Evolutionary conservation across 2,329 filamentous ascomycete genomes (phyloP).

Genomic region (Nigrospora osmanthi): DNA sequence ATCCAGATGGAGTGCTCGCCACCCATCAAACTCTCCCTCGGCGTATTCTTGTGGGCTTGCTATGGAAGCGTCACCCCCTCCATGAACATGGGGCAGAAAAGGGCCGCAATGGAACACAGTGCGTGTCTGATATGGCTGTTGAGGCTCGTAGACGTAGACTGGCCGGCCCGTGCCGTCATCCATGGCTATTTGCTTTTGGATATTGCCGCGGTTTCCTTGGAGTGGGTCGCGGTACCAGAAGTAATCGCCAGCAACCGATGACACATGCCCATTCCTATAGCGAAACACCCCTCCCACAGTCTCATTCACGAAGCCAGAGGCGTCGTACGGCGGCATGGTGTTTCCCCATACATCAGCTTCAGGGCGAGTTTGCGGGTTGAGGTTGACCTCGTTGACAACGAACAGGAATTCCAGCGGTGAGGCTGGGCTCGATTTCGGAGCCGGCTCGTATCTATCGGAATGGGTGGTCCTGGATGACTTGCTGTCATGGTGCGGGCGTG

Average conservation of each 20-base stretch:
- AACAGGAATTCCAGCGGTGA: background rate
- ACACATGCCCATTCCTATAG: background rate
- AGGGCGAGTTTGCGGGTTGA: background rate
- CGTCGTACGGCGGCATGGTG: background rate
- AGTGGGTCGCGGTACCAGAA: background rate
- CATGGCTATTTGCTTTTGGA: background rate
- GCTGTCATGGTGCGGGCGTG: no score
- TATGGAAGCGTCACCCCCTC: background rate
- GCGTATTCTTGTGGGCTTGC: background rate
- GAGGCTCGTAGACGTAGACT: background rate
- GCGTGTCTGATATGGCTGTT: background rate
- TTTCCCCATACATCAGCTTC: slow-evolving; percentile 1
- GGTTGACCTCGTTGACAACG: slow-evolving; percentile 1
- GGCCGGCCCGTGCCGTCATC: background rate
- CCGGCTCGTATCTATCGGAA: no score
- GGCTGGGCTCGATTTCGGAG: no score
- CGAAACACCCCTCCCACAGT: background rate
- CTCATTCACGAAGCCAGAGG: background rate
- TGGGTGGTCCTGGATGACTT: no score
- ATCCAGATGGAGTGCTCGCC: background rate
- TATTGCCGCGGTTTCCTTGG: background rate
- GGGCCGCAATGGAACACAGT: slow-evolving; percentile 1
- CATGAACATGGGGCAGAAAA: background rate
- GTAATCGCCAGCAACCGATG: background rate
- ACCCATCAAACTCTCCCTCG: background rate